Base-by-base conservation (phyloP, 2,329 filamentous ascomycete genomes). In the Sporothrix pallida region DNA sequence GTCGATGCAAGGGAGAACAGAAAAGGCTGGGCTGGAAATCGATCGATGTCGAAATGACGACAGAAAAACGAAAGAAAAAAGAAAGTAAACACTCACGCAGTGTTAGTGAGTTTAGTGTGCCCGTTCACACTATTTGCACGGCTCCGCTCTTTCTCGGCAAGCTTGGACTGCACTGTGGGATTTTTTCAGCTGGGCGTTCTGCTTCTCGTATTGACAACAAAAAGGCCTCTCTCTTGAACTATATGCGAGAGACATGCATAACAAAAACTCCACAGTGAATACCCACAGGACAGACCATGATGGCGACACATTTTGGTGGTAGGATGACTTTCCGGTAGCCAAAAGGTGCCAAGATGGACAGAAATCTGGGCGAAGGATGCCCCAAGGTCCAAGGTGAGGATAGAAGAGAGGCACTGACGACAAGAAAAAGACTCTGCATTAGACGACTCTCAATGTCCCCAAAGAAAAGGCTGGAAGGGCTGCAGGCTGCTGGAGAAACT, bases 71-170 rank as follows among this genome's bases (percentile, higher is more conserved):
- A n/a, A 12, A 37, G 13, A 2, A 44, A 63, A 63, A 63, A 46
- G 60, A 46, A 63, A 63, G 60, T n/a, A 63, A 63, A 63, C 60
- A 37, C 31, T 37, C 31, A 37, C 31, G 31, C 31, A 63, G 37
- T 17, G 60, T 46, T 13, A 17, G 17, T 37, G 56, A 9, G 56
- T 15, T 8, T 26, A 2, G 15, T 60, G 31, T 37, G 12, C 26
- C 5, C 1, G 17, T n/a, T 8, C 9, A n/a, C 13, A 5, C 42
- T 46, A 20, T n/a, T 23, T 23, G 42, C 60, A 44, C 60, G 60
- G 60, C 60, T 46, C 37, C 60, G 60, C 60, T 63, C 60, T 63
- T 63, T 63, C n/a, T 46, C 42, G 37, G 60, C 60, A 8, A 63
- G 7, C 9, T 13, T 26, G 20, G 52, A 54, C 52, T 20, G 20